Percentiles rank a stretch among this genome's conserved stretches.
Conservation (phyloP, 2,329 filamentous ascomycete species). For the Boeremia exigua region DNA sequence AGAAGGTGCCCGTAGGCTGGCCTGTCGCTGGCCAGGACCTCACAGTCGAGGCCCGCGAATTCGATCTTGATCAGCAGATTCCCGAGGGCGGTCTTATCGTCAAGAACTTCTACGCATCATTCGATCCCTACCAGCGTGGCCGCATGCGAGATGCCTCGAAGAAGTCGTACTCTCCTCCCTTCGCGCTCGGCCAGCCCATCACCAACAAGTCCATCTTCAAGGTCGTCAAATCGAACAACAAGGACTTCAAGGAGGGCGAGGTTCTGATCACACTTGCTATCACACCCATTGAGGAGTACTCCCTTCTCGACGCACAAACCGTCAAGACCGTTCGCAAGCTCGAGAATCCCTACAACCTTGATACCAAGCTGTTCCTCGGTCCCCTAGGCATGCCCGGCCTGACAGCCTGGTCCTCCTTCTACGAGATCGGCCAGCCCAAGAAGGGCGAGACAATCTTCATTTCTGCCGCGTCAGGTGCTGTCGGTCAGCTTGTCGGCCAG, state of each 20-base stretch:
- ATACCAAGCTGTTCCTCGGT: slow-evolving; percentile 73
- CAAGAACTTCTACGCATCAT: slow-evolving; percentile 75
- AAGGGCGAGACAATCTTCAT: slow-evolving; percentile 84
- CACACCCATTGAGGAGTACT: slow-evolving; percentile 73
- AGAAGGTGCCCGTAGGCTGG: slow-evolving; percentile 67
- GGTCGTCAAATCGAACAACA: slow-evolving; percentile 72
- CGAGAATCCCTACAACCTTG: slow-evolving; percentile 72
- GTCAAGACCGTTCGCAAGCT: slow-evolving; percentile 60
- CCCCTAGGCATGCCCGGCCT: slow-evolving; percentile 79
- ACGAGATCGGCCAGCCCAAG: slow-evolving; percentile 76
- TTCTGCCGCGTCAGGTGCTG: slow-evolving; percentile 78
- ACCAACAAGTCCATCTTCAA: slow-evolving; percentile 68
- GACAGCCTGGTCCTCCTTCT: slow-evolving; percentile 76
- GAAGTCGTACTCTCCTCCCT: slow-evolving; percentile 73
- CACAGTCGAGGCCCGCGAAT: slow-evolving; percentile 67
- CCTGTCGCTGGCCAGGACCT: slow-evolving; percentile 76
- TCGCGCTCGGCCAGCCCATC: slow-evolving; percentile 67
- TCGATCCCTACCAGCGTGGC: slow-evolving; percentile 85
- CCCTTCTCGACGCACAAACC: slow-evolving; percentile 58
- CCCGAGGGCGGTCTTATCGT: slow-evolving; percentile 71
- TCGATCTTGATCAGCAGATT: slow-evolving; percentile 68
- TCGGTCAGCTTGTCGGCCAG: slow-evolving; percentile 83
- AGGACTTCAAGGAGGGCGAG: slow-evolving; percentile 71
- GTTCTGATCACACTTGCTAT: slow-evolving; percentile 60
- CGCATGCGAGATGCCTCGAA: slow-evolving; percentile 70